Base-by-base conservation (phyloP, 2,329 filamentous ascomycete species). In the Fusarium sp. region DNA sequence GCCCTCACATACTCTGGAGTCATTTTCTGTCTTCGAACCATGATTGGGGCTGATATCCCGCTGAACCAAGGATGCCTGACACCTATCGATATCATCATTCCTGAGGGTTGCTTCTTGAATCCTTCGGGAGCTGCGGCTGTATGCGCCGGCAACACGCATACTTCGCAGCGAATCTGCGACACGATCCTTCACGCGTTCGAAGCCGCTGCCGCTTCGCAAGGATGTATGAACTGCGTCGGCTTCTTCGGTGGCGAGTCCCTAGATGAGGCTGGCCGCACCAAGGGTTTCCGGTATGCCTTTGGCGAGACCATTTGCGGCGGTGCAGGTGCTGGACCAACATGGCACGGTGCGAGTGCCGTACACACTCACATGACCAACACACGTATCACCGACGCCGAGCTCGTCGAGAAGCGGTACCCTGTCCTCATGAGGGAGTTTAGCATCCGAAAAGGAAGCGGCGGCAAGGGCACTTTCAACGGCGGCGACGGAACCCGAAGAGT, bases 401-500 rank as follows among this genome's bases (percentile, higher is more conserved):
- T 80, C 3, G 70, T 82, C 3, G 80, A 82, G 65, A 75, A 77
- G 64, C 67, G 80, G 1, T 82, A 81, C 35, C 80, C 79, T 0
- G 66, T 74, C 5, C 60, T 82, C 5, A 69, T 82, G 33, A 72
- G 77, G 10, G 72, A 77, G 42, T 82, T 81, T 46, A 71, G 58
- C 2, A 73, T 82, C 20, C 73, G 80, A 0, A 36, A 42, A 2
- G 79, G 76, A 4, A 69, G 64, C 24, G 90, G 90, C 2, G 93
- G 93, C 0, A 77, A 80, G 5, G 93, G 93, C 0, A 86, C 89
- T 78, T 90, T 93, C 74, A 82, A 83, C 0, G 93, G 93, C 29
- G 93, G 93, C 2, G 90, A 95, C 77, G 94, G 94, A n/a, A 91
- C 93, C 0, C 84, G 94, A 0, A 83, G 93, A 2, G 93, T 95